These are phyloP conservation scores for Wickerhamomyces sp. DNA, from an alignment of 1,139 yeast genomes.

Conservation along the genomic window DNA sequence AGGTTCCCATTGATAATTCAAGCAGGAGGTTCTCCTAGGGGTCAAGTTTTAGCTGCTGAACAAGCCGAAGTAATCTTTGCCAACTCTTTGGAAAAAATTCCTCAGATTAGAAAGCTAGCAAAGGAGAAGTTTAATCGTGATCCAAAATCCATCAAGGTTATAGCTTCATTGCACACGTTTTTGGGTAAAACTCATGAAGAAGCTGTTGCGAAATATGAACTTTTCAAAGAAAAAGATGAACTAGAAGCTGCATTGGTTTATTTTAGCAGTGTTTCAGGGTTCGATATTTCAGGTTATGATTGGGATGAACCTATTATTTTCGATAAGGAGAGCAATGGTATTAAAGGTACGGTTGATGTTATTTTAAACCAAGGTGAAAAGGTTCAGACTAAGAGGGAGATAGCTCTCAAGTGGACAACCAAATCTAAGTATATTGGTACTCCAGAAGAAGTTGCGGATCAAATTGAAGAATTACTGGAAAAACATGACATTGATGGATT, in stretches of 20 bases:
- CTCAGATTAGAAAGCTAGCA: conserved; percentile 21
- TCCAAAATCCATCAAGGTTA: conserved; percentile 23
- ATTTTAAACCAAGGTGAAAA: conserved; percentile 16
- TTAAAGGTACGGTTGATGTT: background rate
- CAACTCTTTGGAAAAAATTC: conserved; percentile 20
- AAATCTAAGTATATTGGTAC: conserved; percentile 20
- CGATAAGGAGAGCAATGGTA: conserved; percentile 1
- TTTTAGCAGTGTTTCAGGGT: conserved; percentile 9
- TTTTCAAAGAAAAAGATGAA: conserved; percentile 19
- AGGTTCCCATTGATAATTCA: conserved; percentile 37
- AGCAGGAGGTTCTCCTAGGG: conserved; percentile 39
- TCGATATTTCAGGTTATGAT: conserved; percentile 1
- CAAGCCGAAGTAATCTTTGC: conserved; percentile 35
- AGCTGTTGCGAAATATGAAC: conserved; percentile 23
- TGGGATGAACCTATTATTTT: conserved; percentile 4
- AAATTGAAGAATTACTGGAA: conserved; percentile 25
- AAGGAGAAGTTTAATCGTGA: conserved; percentile 21
- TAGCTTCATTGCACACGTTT: conserved; percentile 21
- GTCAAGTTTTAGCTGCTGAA: conserved; percentile 39
- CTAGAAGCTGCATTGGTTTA: conserved; percentile 16
- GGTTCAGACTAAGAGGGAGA: conserved; percentile 2
- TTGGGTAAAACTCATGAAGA: conserved; percentile 27
- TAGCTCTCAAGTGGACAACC: conserved; percentile 8
- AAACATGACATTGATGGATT: conserved; percentile 28
- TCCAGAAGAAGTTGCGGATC: conserved; percentile 25